Conservation (phyloP, 140 eudicot species). For the Stevia rebaudiana region DNA sequence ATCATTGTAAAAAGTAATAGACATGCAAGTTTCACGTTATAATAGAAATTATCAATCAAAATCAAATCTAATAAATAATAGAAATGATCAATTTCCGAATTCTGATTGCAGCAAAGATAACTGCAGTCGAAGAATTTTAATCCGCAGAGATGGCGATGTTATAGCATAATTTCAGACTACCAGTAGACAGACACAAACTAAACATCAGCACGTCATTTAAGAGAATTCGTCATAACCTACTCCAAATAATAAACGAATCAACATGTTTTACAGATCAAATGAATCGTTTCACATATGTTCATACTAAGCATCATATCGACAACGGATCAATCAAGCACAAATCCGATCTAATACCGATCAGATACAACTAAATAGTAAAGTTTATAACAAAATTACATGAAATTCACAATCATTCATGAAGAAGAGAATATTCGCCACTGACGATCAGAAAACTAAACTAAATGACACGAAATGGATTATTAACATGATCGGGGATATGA, state of each 20-base stretch:
- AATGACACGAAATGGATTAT: background rate
- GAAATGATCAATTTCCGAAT: too few relatives aligned
- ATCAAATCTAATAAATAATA: too few relatives aligned
- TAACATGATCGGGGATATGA: too few relatives aligned
- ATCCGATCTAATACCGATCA: background rate
- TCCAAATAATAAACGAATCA: background rate
- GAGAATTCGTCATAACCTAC: background rate
- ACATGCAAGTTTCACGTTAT: too few relatives aligned
- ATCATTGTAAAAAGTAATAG: too few relatives aligned
- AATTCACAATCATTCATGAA: background rate
- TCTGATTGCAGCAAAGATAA: too few relatives aligned
- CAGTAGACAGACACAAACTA: too few relatives aligned
- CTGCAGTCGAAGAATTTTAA: too few relatives aligned
- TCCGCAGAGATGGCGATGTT: too few relatives aligned
- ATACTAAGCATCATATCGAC: background rate
- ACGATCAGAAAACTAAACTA: background rate
- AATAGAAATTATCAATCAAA: too few relatives aligned
- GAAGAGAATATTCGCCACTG: background rate
- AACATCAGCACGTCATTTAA: too few relatives aligned
- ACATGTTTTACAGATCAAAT: background rate
- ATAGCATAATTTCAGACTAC: background rate
- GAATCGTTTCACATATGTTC: background rate
- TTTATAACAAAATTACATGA: background rate
- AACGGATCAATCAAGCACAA: background rate
- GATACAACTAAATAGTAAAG: background rate